Evolutionary conservation across 768 basidiomycete genomes (phyloP).

Genomic region (Boletus huronensis): DNA sequence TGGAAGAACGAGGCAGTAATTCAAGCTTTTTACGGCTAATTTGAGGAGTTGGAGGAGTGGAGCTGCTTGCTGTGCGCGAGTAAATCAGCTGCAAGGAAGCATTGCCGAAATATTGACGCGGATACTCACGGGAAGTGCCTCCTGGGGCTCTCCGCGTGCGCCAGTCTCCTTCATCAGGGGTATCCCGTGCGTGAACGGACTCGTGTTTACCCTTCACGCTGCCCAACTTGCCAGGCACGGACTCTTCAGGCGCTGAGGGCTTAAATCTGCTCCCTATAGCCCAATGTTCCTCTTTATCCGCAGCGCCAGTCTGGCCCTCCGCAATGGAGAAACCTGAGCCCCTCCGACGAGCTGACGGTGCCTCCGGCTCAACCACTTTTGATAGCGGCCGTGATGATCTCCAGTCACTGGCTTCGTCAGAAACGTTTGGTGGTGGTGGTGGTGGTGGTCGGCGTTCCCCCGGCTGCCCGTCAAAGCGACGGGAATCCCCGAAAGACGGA

Average conservation of each 20-base stretch:
- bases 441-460: conserved; percentile 42
- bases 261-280: conserved; percentile 71
- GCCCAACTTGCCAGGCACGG: conserved; percentile 41
- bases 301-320: conserved; percentile 44
- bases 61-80: conserved; percentile 50
- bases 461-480: conserved; percentile 58
- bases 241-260: conserved; percentile 43
- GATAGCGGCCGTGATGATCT: conserved; percentile 50
- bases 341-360: conserved; percentile 49
- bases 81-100: conserved; percentile 9
- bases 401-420: conserved; percentile 69
- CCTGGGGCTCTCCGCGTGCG: conserved; percentile 48
- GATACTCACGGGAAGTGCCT: conserved; percentile 59
- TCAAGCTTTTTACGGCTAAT: conserved; percentile 77
- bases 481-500: conserved; percentile 59
- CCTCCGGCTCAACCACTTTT: conserved; percentile 44
- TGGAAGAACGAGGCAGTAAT: conserved; percentile 74
- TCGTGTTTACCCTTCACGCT: conserved; percentile 50
- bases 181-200: conserved; percentile 49
- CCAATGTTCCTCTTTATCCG: conserved; percentile 82
- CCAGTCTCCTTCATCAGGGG: conserved; percentile 70
- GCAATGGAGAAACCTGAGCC: conserved; percentile 52
- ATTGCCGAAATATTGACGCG: conserved; percentile 21
- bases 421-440: conserved; percentile 42
- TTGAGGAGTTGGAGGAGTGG: conserved; percentile 81